A percentile compares a stretch with the other conserved stretches of the same genome.
phyloP scores from a whole-genome alignment of 306 rosid genomes.

The Rosa chinensis region DNA sequence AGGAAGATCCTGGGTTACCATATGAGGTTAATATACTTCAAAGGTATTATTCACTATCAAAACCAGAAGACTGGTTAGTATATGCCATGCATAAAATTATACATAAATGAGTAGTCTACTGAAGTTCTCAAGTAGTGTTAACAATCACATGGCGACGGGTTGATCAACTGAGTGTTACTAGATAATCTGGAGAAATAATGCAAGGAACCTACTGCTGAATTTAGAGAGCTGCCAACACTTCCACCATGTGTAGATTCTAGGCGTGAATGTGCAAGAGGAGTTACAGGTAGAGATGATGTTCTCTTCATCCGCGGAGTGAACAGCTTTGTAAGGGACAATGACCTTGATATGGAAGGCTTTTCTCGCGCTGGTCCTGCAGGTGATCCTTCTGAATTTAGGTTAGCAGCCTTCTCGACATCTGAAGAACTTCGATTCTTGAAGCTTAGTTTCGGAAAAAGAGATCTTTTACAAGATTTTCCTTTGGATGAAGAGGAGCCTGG shows the following conservation, averaged over 20 bases:
- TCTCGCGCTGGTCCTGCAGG: slow-evolving; percentile 45
- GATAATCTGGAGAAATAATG: background rate
- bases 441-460: slow-evolving; percentile 71
- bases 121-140: slow-evolving; percentile 20
- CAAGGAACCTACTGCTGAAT: slow-evolving; percentile 51
- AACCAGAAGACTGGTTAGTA: slow-evolving; percentile 8
- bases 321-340: slow-evolving; percentile 69
- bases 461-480: slow-evolving; percentile 61
- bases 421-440: slow-evolving; percentile 61
- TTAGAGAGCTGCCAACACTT: slow-evolving; percentile 47
- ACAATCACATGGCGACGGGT: slow-evolving; percentile 4
- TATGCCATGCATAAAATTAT: slow-evolving; percentile 6
- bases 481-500: slow-evolving; percentile 56
- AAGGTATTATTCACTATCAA: background rate
- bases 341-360: slow-evolving; percentile 61
- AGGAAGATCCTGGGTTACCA: background rate
- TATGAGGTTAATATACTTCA: background rate
- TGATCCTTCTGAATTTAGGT: slow-evolving; percentile 47
- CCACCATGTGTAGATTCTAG: slow-evolving; percentile 58
- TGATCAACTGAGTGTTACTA: slow-evolving; percentile 6
- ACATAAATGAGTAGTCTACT: slow-evolving; percentile 8
- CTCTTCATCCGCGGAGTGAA: slow-evolving; percentile 73
- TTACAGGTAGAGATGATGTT: slow-evolving; percentile 85
- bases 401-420: slow-evolving; percentile 57
- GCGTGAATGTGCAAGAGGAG: slow-evolving; percentile 56